A percentile compares a stretch with the other conserved stretches of the same genome.
Evolutionary conservation across 2,329 filamentous ascomycete genomes (phyloP).

Genomic region (Talaromyces albobiverticillius): DNA sequence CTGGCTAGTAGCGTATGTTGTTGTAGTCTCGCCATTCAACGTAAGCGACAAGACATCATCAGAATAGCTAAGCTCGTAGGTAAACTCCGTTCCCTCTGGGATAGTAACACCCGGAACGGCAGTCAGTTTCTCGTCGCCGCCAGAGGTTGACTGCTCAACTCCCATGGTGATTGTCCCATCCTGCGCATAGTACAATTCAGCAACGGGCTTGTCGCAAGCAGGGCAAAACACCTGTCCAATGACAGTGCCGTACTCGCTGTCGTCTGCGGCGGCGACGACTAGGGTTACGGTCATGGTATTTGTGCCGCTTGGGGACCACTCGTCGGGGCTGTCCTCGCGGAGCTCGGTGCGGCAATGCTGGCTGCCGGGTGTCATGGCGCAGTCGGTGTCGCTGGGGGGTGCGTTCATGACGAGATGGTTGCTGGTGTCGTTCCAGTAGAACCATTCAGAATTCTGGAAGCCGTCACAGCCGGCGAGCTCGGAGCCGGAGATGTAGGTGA

Average conservation of each 20-base stretch:
- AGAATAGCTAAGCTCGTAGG: slow-evolving; percentile 40
- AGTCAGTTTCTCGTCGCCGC: slow-evolving; percentile 29
- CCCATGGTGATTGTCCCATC: slow-evolving; percentile 36
- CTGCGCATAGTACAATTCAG: slow-evolving; percentile 39
- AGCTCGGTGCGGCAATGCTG: slow-evolving; percentile 45
- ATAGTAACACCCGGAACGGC: slow-evolving; percentile 32
- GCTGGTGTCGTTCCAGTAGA: slow-evolving; percentile 33
- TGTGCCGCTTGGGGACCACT: slow-evolving; percentile 32
- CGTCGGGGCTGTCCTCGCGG: slow-evolving; percentile 32
- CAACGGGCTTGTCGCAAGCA: slow-evolving; percentile 39
- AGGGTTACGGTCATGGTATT: slow-evolving; percentile 35
- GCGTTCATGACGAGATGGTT: slow-evolving; percentile 42
- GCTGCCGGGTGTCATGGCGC: slow-evolving; percentile 41
- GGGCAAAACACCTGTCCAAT: slow-evolving; percentile 41
- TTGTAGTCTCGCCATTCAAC: slow-evolving; percentile 26
- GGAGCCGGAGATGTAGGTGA: slow-evolving; percentile 27
- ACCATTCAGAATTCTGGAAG: slow-evolving; percentile 31
- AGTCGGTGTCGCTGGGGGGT: slow-evolving; percentile 34
- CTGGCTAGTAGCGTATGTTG: slow-evolving; percentile 26
- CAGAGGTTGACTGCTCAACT: slow-evolving; percentile 35
- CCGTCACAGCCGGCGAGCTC: slow-evolving; percentile 37
- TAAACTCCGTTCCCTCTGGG: slow-evolving; percentile 31
- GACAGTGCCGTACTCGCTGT: slow-evolving; percentile 35
- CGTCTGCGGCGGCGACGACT: slow-evolving; percentile 27
- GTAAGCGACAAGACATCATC: slow-evolving; percentile 29